phyloP scores from a whole-genome alignment of 139 green algal species.

The Volvox reticuliferus region DNA sequence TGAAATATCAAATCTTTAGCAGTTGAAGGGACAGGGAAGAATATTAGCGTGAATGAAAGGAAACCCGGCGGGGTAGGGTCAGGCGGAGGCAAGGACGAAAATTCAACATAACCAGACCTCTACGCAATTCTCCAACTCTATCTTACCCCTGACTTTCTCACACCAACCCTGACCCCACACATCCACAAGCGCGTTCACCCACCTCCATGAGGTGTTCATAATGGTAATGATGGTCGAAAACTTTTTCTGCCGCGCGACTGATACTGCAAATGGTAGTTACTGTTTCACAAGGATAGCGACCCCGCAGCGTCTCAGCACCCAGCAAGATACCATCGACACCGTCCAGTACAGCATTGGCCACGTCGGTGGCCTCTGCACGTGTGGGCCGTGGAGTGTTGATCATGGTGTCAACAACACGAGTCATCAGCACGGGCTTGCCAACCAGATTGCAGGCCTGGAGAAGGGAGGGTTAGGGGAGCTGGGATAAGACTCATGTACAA shows the following conservation, averaged over 20 bases:
- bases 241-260: slow-evolving; percentile 56
- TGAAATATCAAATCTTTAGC: too few relatives aligned
- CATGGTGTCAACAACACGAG: slow-evolving; percentile 94
- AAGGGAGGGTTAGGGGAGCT: background rate
- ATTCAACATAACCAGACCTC: too few relatives aligned
- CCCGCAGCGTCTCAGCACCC: slow-evolving; percentile 70
- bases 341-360: slow-evolving; percentile 93
- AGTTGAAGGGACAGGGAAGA: too few relatives aligned
- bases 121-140: too few relatives aligned
- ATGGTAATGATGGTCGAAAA: slow-evolving; percentile 76
- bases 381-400: slow-evolving; percentile 85
- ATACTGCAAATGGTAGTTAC: slow-evolving; percentile 76
- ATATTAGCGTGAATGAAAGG: too few relatives aligned
- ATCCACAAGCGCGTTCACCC: background rate
- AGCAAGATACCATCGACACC: slow-evolving; percentile 93
- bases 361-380: slow-evolving; percentile 91
- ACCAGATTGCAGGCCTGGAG: slow-evolving; percentile 85
- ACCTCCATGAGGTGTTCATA: slow-evolving; percentile 60
- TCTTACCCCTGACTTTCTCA: too few relatives aligned
- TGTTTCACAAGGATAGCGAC: slow-evolving; percentile 79
- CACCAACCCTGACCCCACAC: too few relatives aligned
- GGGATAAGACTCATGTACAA: background rate
- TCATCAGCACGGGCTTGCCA: slow-evolving; percentile 91
- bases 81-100: too few relatives aligned
- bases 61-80: too few relatives aligned